Conservation (phyloP, 805 yeast species). For the Sugiyamaella marilandica region DNA sequence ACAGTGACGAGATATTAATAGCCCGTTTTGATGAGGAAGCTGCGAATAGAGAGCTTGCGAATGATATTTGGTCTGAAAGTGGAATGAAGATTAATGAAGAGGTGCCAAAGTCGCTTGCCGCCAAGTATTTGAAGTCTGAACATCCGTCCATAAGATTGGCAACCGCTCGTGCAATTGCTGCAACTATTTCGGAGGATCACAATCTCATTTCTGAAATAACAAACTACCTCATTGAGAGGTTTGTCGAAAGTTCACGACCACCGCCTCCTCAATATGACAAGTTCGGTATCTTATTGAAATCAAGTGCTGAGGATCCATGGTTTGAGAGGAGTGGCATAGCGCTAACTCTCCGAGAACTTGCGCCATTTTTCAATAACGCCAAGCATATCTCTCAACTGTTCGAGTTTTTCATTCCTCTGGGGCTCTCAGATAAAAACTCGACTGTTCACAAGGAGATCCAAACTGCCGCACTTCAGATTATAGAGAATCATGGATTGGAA, state of each 20-base stretch:
- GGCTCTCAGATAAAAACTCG: constrained; percentile 66
- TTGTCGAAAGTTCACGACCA: constrained; percentile 57
- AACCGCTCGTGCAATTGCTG: constrained; percentile 63
- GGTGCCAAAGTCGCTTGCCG: constrained; percentile 45
- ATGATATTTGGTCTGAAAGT: constrained; percentile 82
- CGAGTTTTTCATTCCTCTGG: constrained; percentile 49
- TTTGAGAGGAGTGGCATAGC: constrained; percentile 82
- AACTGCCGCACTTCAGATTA: constrained; percentile 78
- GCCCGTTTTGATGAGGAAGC: constrained; percentile 69
- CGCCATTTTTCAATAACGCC: constrained; percentile 40
- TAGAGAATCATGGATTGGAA: constrained; percentile 56
- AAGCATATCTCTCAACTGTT: constrained; percentile 51
- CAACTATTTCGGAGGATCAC: constrained; percentile 39
- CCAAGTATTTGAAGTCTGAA: constrained; percentile 42
- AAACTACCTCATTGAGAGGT: constrained; percentile 48
- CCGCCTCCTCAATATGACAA: constrained; percentile 74
- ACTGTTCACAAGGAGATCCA: constrained; percentile 77
- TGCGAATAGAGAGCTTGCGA: constrained; percentile 58
- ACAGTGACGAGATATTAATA: constrained; percentile 71
- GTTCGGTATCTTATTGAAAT: constrained; percentile 69
- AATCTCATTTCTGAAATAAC: constrained; percentile 35
- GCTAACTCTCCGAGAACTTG: constrained; percentile 52
- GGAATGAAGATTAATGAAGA: constrained; percentile 40
- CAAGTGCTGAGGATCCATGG: constrained; percentile 71
- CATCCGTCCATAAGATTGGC: constrained; percentile 71